Percentiles rank a stretch among this genome's conserved stretches.
These are phyloP conservation scores for Oehlia diaphana DNA, from an alignment of 192 early-diverging fungal genomes.

Conservation along the genomic window DNA sequence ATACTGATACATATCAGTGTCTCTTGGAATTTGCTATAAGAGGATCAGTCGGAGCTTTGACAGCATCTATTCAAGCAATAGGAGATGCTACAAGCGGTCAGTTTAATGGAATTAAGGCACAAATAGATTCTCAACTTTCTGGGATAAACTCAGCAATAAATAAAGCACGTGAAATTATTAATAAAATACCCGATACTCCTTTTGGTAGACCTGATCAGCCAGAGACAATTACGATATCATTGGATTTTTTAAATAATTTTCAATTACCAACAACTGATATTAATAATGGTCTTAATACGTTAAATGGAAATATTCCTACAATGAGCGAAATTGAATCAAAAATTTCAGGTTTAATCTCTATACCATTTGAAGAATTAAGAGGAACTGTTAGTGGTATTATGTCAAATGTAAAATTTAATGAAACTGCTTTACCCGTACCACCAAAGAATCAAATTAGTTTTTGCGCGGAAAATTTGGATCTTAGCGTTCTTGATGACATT, in stretches of 20 bases:
- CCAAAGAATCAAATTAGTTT: conserved; percentile 12
- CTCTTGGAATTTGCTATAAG: conserved; percentile 21
- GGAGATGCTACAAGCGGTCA: not conserved
- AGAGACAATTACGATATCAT: too few species aligned
- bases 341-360: not conserved
- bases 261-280: conserved; percentile 17
- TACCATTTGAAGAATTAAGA: conserved; percentile 24
- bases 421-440: conserved; percentile 4
- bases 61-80: not conserved
- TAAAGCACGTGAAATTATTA: too few species aligned
- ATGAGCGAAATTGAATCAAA: conserved; percentile 16
- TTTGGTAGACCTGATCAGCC: too few species aligned
- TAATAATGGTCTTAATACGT: not conserved
- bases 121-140: not conserved
- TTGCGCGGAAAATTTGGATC: conserved; percentile 16
- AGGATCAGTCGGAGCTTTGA: not conserved
- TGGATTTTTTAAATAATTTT: not conserved
- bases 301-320: conserved; percentile 6
- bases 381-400: not conserved
- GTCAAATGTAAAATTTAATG: conserved; percentile 11
- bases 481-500: conserved; percentile 19
- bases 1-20: conserved; percentile 10
- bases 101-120: not conserved
- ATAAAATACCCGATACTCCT: too few species aligned
- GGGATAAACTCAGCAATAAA: too few species aligned